These are phyloP conservation scores for Hypoxylon lenormandii DNA, from an alignment of 495 filamentous ascomycete genomes.

Conservation along the genomic window DNA sequence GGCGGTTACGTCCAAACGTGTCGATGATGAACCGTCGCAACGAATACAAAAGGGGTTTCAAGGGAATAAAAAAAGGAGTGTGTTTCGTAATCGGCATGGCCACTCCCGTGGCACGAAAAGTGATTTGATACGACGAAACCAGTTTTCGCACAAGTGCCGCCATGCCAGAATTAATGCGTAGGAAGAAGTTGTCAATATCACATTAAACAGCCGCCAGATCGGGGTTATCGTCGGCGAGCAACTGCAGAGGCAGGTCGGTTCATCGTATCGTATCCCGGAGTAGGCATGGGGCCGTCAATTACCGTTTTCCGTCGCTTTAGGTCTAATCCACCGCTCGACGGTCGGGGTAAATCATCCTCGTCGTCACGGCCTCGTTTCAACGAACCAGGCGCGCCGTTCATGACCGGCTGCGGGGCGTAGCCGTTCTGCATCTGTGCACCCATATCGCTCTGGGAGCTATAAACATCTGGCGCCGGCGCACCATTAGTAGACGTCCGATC, in stretches of 20 bases:
- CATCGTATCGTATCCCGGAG: slow-evolving; percentile 63
- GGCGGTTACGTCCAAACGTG: slow-evolving; percentile 47
- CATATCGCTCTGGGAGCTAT: slow-evolving; percentile 71
- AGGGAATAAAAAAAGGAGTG: slow-evolving; percentile 46
- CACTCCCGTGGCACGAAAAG: slow-evolving; percentile 21
- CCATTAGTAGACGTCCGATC: slow-evolving; percentile 80
- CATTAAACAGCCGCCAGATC: slow-evolving; percentile 5
- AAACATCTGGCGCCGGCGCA: slow-evolving; percentile 70
- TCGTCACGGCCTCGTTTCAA: slow-evolving; percentile 87
- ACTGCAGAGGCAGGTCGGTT: slow-evolving; percentile 59
- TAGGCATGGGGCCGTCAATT: slow-evolving; percentile 62
- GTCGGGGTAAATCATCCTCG: slow-evolving; percentile 75
- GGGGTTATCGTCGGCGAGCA: slow-evolving; percentile 52
- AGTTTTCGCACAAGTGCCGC: slow-evolving; percentile 48
- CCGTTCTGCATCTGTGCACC: slow-evolving; percentile 70
- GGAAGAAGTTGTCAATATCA: slow-evolving; percentile 9
- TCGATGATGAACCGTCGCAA: slow-evolving; percentile 51
- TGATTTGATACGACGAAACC: slow-evolving; percentile 34
- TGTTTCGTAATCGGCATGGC: slow-evolving; percentile 37
- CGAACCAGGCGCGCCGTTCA: slow-evolving; percentile 75
- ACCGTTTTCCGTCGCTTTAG: slow-evolving; percentile 88
- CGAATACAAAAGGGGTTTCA: slow-evolving; percentile 52
- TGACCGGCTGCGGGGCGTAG: slow-evolving; percentile 65
- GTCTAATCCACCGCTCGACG: slow-evolving; percentile 74
- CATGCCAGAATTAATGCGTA: slow-evolving; percentile 39